Conservation (phyloP, 2,329 filamentous ascomycete species). For the Chrysoporthe austroafricana region DNA sequence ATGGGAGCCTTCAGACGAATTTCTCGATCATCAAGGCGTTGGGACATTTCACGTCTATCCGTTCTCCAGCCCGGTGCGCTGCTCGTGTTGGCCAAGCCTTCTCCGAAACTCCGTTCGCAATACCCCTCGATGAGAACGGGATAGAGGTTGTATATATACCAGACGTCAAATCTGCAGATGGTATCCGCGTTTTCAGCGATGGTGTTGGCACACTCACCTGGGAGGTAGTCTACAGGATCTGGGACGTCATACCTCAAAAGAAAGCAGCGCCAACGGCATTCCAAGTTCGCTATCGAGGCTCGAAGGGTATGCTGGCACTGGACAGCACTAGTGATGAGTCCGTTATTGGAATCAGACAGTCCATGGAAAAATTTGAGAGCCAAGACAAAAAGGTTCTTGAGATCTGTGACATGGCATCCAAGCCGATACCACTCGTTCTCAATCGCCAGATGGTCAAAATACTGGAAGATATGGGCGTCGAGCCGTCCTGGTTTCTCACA, state of each 20-base stretch:
- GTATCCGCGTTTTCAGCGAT: conserved; percentile 72
- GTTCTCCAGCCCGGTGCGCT: conserved; percentile 58
- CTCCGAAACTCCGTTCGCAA: conserved; percentile 71
- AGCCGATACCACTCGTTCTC: conserved; percentile 69
- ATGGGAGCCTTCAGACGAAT: conserved; percentile 40
- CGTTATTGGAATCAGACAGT: conserved; percentile 65
- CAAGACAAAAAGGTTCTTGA: conserved; percentile 60
- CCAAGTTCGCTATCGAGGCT: conserved; percentile 75
- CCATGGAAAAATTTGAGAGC: conserved; percentile 80
- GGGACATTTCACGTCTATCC: conserved; percentile 56
- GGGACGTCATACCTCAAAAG: conserved; percentile 53
- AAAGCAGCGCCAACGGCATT: conserved; percentile 64
- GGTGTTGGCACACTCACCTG: conserved; percentile 76
- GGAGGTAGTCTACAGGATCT: conserved; percentile 63
- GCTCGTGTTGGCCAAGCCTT: conserved; percentile 70
- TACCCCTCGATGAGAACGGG: conserved; percentile 49
- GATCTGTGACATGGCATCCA: conserved; percentile 71
- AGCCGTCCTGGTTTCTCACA: conserved; percentile 60
- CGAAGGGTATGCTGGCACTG: conserved; percentile 78
- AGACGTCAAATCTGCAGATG: conserved; percentile 55
- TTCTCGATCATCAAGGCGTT: conserved; percentile 50
- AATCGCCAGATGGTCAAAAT: conserved; percentile 87
- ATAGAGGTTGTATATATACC: conserved; percentile 44
- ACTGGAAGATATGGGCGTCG: conserved; percentile 74
- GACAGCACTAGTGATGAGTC: conserved; percentile 64